These are phyloP conservation scores for Multifurca ochricompacta DNA, from an alignment of 768 basidiomycete species.

Conservation along the genomic window DNA sequence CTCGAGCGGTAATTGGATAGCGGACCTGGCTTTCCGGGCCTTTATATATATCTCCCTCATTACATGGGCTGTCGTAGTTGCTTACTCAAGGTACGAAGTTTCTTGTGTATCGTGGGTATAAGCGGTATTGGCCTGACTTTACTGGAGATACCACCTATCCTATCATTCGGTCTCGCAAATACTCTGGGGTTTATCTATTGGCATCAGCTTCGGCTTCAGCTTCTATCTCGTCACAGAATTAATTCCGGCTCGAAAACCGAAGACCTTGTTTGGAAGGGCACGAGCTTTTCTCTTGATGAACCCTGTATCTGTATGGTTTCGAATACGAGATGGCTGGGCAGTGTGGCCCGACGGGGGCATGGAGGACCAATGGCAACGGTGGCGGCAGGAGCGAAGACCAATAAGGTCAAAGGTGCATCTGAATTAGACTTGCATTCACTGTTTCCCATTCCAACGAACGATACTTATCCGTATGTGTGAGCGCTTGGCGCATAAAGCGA, in stretches of 20 bases:
- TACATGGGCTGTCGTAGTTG: slow-evolving; percentile 55
- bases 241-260: slow-evolving; percentile 47
- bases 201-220: slow-evolving; percentile 42
- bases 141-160: slow-evolving; percentile 51
- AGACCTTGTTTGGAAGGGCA: slow-evolving; percentile 42
- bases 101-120: neutral
- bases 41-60: slow-evolving; percentile 43
- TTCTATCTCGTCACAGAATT: slow-evolving; percentile 53
- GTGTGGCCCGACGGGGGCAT: slow-evolving; percentile 75
- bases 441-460: too few relatives aligned
- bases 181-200: slow-evolving; percentile 65
- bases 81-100: slow-evolving; percentile 62
- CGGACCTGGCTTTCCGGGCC: slow-evolving; percentile 47
- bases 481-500: neutral
- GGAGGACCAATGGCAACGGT: slow-evolving; percentile 60
- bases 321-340: slow-evolving; percentile 75
- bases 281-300: slow-evolving; percentile 47
- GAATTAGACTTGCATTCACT: slow-evolving; percentile 1
- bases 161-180: slow-evolving; percentile 74
- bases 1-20: slow-evolving; percentile 39
- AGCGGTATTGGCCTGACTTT: neutral
- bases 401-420: slow-evolving; percentile 10
- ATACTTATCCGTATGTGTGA: too few relatives aligned
- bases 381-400: slow-evolving; percentile 47
- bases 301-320: slow-evolving; percentile 54